Conservation (phyloP, 805 yeast genomes). For the Metschnikowia similis region DNA sequence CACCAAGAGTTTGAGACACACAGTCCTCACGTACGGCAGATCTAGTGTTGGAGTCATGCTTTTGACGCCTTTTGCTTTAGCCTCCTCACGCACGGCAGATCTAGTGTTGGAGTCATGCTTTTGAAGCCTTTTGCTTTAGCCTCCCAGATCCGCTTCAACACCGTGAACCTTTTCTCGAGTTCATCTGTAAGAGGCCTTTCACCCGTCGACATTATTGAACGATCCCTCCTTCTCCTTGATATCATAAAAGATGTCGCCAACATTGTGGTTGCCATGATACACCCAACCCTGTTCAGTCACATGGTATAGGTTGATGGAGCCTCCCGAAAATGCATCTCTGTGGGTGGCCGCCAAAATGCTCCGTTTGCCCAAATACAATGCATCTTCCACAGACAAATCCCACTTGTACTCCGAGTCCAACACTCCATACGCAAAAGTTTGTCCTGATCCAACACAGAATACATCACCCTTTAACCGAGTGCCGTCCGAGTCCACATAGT, state of each 20-base stretch:
- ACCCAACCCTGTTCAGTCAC: conserved; percentile 93
- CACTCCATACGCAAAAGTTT: conserved; percentile 98
- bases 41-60: too few relatives aligned
- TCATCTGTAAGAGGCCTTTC: background rate
- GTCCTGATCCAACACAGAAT: conserved; percentile 98
- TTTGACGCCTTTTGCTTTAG: too few relatives aligned
- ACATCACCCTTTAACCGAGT: conserved; percentile 90
- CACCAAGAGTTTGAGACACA: too few relatives aligned
- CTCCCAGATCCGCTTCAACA: too few relatives aligned
- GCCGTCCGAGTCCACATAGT: conserved; percentile 96
- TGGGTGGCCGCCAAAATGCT: conserved; percentile 96
- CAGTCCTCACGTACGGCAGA: too few relatives aligned
- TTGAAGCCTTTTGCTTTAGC: too few relatives aligned
- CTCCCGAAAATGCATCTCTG: conserved; percentile 98
- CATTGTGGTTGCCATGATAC: conserved; percentile 92
- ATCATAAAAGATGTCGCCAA: conserved; percentile 88
- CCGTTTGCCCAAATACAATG: conserved; percentile 89
- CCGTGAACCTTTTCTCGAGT: too few relatives aligned
- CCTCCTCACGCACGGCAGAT: too few relatives aligned
- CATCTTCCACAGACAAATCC: conserved; percentile 92
- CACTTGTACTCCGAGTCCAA: conserved; percentile 87
- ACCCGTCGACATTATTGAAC: conserved; percentile 71
- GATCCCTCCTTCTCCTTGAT: conserved; percentile 84
- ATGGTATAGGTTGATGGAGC: conserved; percentile 89
- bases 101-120: too few relatives aligned